Evolutionary conservation across 257 asterid genomes (phyloP).

Genomic region (Striga asiatica): DNA sequence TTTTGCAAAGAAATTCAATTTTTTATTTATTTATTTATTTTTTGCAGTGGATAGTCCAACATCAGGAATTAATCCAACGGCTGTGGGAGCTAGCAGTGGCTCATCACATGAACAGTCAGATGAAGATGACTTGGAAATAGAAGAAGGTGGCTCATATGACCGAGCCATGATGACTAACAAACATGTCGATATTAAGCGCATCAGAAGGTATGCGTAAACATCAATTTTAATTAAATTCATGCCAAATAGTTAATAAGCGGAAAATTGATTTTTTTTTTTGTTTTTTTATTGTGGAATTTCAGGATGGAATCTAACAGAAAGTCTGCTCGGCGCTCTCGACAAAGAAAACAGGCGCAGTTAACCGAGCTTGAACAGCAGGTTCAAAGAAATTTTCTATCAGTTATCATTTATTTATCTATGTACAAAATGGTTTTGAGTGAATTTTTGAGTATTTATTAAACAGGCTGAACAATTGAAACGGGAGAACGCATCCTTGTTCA

Average conservation of each 20-base stretch:
- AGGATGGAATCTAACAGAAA: constrained; percentile 77
- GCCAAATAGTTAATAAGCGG: too few relatives aligned
- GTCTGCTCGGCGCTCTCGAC: constrained; percentile 79
- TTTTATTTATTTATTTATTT: background rate
- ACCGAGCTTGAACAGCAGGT: constrained; percentile 68
- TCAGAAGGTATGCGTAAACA: constrained; percentile 63
- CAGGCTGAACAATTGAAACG: constrained; percentile 68
- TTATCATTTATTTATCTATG: too few relatives aligned
- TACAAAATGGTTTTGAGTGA: too few relatives aligned
- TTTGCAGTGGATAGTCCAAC: constrained; percentile 58
- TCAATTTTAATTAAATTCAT: too few relatives aligned
- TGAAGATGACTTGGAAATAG: constrained; percentile 57
- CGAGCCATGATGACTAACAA: constrained; percentile 42
- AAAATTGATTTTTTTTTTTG: too few relatives aligned
- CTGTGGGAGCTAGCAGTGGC: constrained; percentile 50
- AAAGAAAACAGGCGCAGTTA: constrained; percentile 63
- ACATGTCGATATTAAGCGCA: constrained; percentile 39
- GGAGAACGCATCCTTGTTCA: constrained; percentile 48
- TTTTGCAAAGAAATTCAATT: too few relatives aligned
- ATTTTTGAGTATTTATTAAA: background rate
- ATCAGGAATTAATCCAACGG: constrained; percentile 37
- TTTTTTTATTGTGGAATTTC: too few relatives aligned
- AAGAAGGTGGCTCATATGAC: constrained; percentile 64
- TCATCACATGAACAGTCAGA: constrained; percentile 57
- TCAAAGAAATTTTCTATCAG: background rate